Evolutionary conservation across 192 early-diverging fungal species (phyloP).

Genomic region (Coemansia guatemalensis): DNA sequence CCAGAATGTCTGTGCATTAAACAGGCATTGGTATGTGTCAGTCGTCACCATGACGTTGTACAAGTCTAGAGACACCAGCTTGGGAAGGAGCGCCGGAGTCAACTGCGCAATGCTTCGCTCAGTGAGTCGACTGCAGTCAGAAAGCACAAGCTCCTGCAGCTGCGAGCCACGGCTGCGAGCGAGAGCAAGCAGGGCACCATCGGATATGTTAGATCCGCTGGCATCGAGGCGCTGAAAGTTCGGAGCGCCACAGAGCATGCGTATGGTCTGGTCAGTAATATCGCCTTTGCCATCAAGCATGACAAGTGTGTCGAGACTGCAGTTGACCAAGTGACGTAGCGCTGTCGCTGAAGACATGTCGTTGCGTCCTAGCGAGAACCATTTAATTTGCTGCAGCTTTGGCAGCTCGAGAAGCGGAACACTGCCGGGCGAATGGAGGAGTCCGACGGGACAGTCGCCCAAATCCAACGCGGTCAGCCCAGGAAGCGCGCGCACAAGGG

Average conservation of each 20-base stretch:
- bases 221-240: slow-evolving; percentile 31
- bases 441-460: slow-evolving; percentile 38
- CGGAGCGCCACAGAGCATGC: slow-evolving; percentile 31
- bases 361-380: slow-evolving; percentile 49
- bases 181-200: slow-evolving; percentile 35
- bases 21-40: slow-evolving; percentile 43
- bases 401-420: slow-evolving; percentile 7
- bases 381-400: slow-evolving; percentile 30
- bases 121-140: slow-evolving; percentile 47
- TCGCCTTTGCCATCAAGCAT: slow-evolving; percentile 36
- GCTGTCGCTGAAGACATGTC: slow-evolving; percentile 46
- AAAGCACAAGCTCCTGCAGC: slow-evolving; percentile 38
- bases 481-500: slow-evolving; percentile 30
- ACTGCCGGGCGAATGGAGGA: slow-evolving; percentile 11
- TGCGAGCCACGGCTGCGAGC: slow-evolving; percentile 20
- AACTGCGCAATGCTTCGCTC: slow-evolving; percentile 37
- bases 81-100: slow-evolving; percentile 34
- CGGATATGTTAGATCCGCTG: slow-evolving; percentile 42
- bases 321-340: slow-evolving; percentile 21
- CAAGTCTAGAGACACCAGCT: slow-evolving; percentile 30
- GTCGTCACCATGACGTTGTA: slow-evolving; percentile 53
- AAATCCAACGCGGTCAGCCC: slow-evolving; percentile 35
- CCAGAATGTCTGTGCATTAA: slow-evolving; percentile 40
- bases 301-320: slow-evolving; percentile 29
- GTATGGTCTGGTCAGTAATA: slow-evolving; percentile 28